Percentiles rank a stretch among this genome's conserved stretches.
These are phyloP conservation scores for Aspergillus homomorphus DNA, from an alignment of 495 filamentous ascomycete genomes.

Conservation along the genomic window DNA sequence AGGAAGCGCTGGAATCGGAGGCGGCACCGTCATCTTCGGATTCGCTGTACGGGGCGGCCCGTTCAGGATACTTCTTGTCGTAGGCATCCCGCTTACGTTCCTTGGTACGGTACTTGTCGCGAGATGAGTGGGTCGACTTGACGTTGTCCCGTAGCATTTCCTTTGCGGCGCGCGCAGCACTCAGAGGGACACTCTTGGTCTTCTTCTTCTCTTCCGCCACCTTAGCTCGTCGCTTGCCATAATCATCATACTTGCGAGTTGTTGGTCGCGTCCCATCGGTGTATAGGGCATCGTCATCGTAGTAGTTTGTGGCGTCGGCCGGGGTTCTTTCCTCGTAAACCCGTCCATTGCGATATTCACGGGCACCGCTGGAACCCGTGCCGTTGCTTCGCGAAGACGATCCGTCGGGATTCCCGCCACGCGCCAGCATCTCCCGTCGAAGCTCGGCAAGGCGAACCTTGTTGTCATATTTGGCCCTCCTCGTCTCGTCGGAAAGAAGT, in stretches of 20 bases:
- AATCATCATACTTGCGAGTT: conserved; percentile 44
- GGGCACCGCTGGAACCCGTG: conserved; percentile 23
- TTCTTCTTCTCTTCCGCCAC: conserved; percentile 39
- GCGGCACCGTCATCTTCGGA: conserved; percentile 30
- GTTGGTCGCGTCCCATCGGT: conserved; percentile 37
- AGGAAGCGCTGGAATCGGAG: conserved; percentile 30
- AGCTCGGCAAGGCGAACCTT: conserved; percentile 62
- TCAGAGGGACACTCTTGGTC: conserved; percentile 27
- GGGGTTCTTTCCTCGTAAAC: conserved; percentile 48
- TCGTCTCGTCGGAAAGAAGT: conserved; percentile 74
- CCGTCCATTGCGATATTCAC: conserved; percentile 45
- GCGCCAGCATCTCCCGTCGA: conserved; percentile 48
- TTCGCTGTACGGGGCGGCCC: conserved; percentile 28
- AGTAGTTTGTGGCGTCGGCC: conserved; percentile 26
- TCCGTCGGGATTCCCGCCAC: conserved; percentile 26
- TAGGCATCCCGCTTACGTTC: conserved; percentile 47
- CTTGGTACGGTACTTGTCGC: conserved; percentile 49
- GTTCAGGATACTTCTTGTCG: conserved; percentile 38
- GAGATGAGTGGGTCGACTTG: conserved; percentile 33
- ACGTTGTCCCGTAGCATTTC: conserved; percentile 31
- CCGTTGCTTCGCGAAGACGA: conserved; percentile 9
- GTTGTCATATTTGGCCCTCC: conserved; percentile 73
- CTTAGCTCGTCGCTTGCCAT: conserved; percentile 36
- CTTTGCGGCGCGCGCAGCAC: conserved; percentile 24
- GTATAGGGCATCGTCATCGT: conserved; percentile 39